A percentile compares a stretch with the other conserved stretches of the same genome.
Evolutionary conservation across 2,329 filamentous ascomycete species (phyloP).

Genomic region (Graphilbum ipis-grandicollis): DNA sequence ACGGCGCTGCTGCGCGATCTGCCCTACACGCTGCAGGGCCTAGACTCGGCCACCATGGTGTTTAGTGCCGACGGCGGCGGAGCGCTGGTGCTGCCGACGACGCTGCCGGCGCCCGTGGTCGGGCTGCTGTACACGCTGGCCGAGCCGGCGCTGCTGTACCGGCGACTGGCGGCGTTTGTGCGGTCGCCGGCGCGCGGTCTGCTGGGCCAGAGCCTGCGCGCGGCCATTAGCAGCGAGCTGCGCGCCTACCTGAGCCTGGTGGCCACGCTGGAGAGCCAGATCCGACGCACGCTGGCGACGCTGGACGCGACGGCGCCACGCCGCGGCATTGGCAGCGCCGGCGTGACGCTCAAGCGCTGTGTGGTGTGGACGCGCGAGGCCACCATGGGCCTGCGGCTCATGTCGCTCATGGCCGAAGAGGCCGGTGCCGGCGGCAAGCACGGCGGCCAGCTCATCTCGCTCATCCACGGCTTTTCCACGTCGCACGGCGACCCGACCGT

Average conservation of each 20-base stretch:
- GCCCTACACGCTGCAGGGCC: conserved; percentile 81
- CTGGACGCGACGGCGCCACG: conserved; percentile 52
- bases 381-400: conserved; percentile 82
- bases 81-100: conserved; percentile 57
- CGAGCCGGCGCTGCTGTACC: conserved; percentile 86
- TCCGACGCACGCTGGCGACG: conserved; percentile 60
- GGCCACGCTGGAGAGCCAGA: conserved; percentile 83
- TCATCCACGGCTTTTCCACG: conserved; percentile 85
- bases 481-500: conserved; percentile 94
- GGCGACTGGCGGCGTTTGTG: conserved; percentile 62
- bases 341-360: conserved; percentile 86
- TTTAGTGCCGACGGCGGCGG: conserved; percentile 56
- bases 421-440: conserved; percentile 41
- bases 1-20: conserved; percentile 57
- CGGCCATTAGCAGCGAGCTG: conserved; percentile 70
- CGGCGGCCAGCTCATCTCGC: conserved; percentile 55
- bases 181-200: conserved; percentile 67
- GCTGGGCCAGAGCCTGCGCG: conserved; percentile 80
- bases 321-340: conserved; percentile 62
- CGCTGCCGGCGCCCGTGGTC: conserved; percentile 67
- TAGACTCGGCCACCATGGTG: conserved; percentile 70
- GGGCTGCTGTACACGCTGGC: conserved; percentile 78
- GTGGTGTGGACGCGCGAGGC: conserved; percentile 96
- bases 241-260: conserved; percentile 81
- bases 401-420: conserved; percentile 89